Base-by-base conservation (phyloP, 139 green algal genomes). In the Parachlorella kessleri region DNA sequence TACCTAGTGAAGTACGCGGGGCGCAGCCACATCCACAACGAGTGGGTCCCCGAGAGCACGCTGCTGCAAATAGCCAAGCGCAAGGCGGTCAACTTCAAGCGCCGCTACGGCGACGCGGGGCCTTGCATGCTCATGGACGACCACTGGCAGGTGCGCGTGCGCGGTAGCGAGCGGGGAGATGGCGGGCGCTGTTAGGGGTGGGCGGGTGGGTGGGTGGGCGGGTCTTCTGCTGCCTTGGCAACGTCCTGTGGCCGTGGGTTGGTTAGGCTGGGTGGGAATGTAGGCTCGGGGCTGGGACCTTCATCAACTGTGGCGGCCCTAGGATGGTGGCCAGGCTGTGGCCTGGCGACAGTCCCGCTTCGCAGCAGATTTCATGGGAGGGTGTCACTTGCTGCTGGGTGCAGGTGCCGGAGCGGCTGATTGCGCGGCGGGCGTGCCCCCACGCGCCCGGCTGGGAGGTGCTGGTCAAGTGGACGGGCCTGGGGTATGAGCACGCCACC, bases 1-100 rank as follows among this genome's bases (percentile, higher is more conserved):
- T 97, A 93, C 82, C 84, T 96, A 33, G 93, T 98, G 18, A 97
- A 98, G 81, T 98, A 92, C 82, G 41, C 83, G 33, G 87, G 88
- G 35, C 81, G 83, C n/a, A 86, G 80, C 66, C 93, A 98, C 81
- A 81, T 91, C 8, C 93, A 96, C 81, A 93, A 96, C 68, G 93
- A 96, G 85, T 98, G 90, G 90, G 91, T 91, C 40, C 40, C 81
- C 24, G 92, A 95, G 84, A 72, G 70, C 1, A 69, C 79, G 69
- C 83, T 98, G 68, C 70, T 91, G 71, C 82, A 77, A 48, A 81
- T 97, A 8, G 90, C 92, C 37, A 90, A 91, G 64, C 80, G 92
- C 35, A 95, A 95, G 89, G 74, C 70, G 63, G 9, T 93, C 48
- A 94, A 94, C 83, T 98, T 97, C 87, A 93, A 89, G 83, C 89